Evolutionary conservation across 176 grass and related monocot species (phyloP), one percentile per base, ranked within the genome.

Genomic region (Lolium rigidum): DNA sequence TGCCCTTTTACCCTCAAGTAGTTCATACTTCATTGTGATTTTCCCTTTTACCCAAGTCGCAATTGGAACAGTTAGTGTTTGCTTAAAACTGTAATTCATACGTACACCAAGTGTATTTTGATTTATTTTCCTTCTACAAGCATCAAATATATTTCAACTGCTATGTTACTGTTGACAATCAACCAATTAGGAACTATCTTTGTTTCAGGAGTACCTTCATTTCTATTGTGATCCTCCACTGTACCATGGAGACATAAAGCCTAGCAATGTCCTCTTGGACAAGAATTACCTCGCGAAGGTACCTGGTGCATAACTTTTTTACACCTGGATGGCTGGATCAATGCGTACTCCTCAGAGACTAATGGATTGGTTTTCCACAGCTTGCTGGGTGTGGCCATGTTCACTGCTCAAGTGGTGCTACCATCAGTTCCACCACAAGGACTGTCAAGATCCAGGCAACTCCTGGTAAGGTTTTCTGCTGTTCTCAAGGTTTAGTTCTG

Each of bases 161-260:
- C 39, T 63, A 4, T 50, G 39, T 57, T 58, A 57, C 8, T 73
- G 79, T 28, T 28, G 1, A 28, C 35, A 4, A 51, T 43, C 63
- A 66, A 10, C 67, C 59, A 24, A 46, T 24, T 59, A 49, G 51
- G 41, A 56, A 66, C 49, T 43, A 71, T 63, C 80, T 73, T 65
- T 61, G 72, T n/a, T 91, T 82, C 92, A 98, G 96, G 93, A 98
- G 84, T 98, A 98, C 87, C 91, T 98, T 76, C 96, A 98, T 89
- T 98, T 90, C 66, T 95, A 98, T 51, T 98, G 96, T 82, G 93
- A 98, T 76, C 93, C 91, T 80, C 80, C 86, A 67, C 70, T 98
- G 52, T 98, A 78, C 62, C 96, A 98, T 88, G 96, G 96, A 70
- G 88, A 91, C 58, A 88, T 98, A 73, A 94, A 85, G 76, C 90